Evolutionary conservation across 768 basidiomycete genomes (phyloP), one percentile per base, ranked within the genome.

Genomic region (Sarcomyxa edulis): DNA sequence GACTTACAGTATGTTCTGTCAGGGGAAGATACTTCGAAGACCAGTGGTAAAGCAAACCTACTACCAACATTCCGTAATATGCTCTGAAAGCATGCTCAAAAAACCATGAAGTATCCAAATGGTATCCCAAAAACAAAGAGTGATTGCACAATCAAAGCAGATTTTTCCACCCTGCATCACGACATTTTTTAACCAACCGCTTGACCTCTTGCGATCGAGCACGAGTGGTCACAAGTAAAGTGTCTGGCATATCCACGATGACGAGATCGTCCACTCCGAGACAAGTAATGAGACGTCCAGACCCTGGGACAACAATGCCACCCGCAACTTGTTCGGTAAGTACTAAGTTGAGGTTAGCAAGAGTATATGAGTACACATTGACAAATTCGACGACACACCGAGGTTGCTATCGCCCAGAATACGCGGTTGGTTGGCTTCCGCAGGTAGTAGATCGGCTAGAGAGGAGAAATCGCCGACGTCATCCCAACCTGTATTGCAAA

Each of bases 401-500:
- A 87, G 68, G 41, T 60, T 70, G 30, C 61, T 61, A 53, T 90
- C 85, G n/a, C 88, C 88, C 37, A 92, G 74, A 38, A 92, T 72
- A 51, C 87, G 84, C 21, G 89, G 86, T 49, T 91, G 88, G 53
- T 84, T 87, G 16, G 79, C 71, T 54, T 92, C 88, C 1, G 89
- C 86, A 12, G 89, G 89, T 12, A 92, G 60, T 28, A 91, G 69
- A 54, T 91, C 89, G 2, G 88, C 81, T 23, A 92, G 72, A 37
- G 88, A 91, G 37, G 88, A 88, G 61, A 91, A 92, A 58, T 91
- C 89, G 44, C 89, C 89, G 40, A 92, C 88, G 50, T 92, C 89
- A 54, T 92, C 89, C 89, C 89, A 91, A 68, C 88, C 87, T 90
- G 48, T 25, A 35, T 27, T 16, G 12, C n/a, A n/a, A n/a, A n/a